Base-by-base conservation (phyloP, 257 asterid species). In the Solanum virginianum region DNA sequence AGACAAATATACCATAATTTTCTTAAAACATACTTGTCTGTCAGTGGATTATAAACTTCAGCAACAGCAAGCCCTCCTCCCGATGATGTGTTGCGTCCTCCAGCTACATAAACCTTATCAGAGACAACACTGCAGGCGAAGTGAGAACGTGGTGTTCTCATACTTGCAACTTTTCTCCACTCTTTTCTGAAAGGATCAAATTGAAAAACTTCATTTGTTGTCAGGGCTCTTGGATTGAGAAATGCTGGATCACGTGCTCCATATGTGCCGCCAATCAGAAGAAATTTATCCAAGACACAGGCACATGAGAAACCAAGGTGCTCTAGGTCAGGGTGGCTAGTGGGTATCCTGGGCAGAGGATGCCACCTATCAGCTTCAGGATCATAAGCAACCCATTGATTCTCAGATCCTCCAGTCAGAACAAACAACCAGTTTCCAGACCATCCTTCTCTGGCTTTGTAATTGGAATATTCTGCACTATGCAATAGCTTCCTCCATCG, bases 321-420 rank as follows among this genome's bases (percentile, higher is more conserved):
- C 65, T 29, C 43, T 54, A 53, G 66, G 49, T 79, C 29, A 79
- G 65, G 49, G 83, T 53, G 83, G 65, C 29, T 53, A n/a, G 49
- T 79, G 66, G 83, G 49, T 79, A 53, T 54, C 65, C 83, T 79
- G 6, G 83, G 83, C 49, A 79, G 65, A 79, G 66, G 65, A 26
- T 79, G 66, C 83, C 83, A 79, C 83, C 83, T 53, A 29, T 53
- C 83, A 53, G 83, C 83, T 79, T 79, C 83, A 79, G 66, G 83
- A 32, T 79, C 83, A 53, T 10, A 79, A 5, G 83, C 83, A 53
- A 53, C 59, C 83, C 83, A 79, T 57, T 79, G 83, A 79, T 79
- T 79, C 63, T 16, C 65, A 16, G 83, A 79, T 79, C 26, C 83
- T 53, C 59, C 83, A 3, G 83, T 54, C 29, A 53, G 66, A 79